phyloP scores from a whole-genome alignment of 768 basidiomycete species.

The Tylopilus cervinicoccineus region DNA sequence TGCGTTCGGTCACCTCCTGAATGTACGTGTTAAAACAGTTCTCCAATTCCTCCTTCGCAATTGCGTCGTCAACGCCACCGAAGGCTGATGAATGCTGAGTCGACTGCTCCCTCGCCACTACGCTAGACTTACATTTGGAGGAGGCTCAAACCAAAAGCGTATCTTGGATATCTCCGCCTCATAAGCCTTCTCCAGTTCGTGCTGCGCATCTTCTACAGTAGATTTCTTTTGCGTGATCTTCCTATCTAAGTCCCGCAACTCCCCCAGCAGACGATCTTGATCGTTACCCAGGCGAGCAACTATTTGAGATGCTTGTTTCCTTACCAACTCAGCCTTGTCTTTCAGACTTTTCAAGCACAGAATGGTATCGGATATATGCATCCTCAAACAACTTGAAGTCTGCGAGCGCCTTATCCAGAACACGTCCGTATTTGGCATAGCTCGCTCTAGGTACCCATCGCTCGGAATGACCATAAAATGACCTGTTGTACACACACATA shows the following conservation, averaged over 20 bases:
- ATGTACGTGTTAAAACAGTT: neutral
- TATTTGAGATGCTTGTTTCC: neutral
- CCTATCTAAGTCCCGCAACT: neutral
- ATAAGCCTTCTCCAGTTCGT: neutral
- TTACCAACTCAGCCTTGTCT: neutral
- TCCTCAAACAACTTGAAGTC: neutral
- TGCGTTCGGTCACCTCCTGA: neutral
- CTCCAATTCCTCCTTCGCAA: neutral
- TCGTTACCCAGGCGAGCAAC: neutral
- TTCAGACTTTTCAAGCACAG: neutral
- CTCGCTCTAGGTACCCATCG: neutral
- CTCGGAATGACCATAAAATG: neutral
- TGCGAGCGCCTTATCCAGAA: neutral
- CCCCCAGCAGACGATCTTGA: neutral
- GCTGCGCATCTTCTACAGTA: neutral
- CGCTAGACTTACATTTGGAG: neutral
- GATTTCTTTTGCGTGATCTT: neutral
- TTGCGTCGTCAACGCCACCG: neutral
- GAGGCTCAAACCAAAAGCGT: neutral
- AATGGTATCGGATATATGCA: neutral
- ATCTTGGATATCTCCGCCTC: neutral
- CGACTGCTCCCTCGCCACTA: neutral
- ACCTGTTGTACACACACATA: neutral
- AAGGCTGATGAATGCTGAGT: neutral
- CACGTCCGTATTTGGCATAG: neutral